Evolutionary conservation across 1,139 yeast species (phyloP).

Genomic region (Magnusiomyces sp.): DNA sequence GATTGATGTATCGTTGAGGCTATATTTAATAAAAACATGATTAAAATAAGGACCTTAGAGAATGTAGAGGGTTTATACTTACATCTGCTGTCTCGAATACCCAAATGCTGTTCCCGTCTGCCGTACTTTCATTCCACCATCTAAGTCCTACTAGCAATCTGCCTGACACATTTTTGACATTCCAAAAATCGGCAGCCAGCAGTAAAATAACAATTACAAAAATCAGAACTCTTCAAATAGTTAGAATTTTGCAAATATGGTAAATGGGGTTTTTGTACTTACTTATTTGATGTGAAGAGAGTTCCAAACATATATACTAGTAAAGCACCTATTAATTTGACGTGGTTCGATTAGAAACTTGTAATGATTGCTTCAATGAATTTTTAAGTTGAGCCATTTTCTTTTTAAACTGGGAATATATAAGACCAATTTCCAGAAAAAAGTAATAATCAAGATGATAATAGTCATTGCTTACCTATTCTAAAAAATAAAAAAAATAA

Average conservation of each 20-base stretch:
- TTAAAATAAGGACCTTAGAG: not conserved
- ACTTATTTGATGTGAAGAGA: conserved; percentile 54
- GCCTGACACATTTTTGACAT: conserved; percentile 84
- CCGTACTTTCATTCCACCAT: conserved; percentile 71
- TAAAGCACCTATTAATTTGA: conserved; percentile 44
- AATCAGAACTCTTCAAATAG: conserved; percentile 43
- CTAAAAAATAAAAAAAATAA: conserved; percentile 57
- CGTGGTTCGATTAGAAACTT: not conserved
- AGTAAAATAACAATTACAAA: conserved; percentile 70
- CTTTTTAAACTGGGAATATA: too few species aligned
- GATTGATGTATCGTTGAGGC: conserved; percentile 74
- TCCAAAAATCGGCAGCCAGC: conserved; percentile 88
- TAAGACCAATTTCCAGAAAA: conserved; percentile 9
- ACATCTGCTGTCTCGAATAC: conserved; percentile 77
- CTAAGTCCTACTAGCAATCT: conserved; percentile 82
- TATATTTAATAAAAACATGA: conserved; percentile 11
- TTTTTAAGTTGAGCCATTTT: too few species aligned
- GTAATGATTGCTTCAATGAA: too few species aligned
- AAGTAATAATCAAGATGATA: not conserved
- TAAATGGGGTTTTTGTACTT: conserved; percentile 16
- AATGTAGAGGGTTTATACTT: conserved; percentile 14
- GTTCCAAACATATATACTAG: conserved; percentile 63
- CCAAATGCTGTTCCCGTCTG: conserved; percentile 67
- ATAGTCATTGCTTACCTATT: conserved; percentile 31
- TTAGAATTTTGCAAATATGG: not conserved